Base-by-base conservation (phyloP, 495 filamentous ascomycete species). In the Xylaria longipes region DNA sequence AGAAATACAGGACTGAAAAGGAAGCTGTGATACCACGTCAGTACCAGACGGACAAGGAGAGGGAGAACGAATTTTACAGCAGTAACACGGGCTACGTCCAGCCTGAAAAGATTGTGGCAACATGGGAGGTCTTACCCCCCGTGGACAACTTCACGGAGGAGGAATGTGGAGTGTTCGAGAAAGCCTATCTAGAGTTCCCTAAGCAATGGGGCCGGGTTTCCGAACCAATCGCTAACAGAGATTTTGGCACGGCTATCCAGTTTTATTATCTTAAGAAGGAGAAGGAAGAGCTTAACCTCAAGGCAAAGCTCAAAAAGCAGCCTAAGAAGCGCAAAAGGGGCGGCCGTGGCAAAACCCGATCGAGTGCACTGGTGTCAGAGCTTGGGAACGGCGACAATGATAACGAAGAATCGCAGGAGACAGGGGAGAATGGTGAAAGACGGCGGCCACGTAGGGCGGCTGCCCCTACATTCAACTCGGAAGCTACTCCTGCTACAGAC, bases 221-320 rank as follows among this genome's bases (percentile, higher is more conserved):
- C 3, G 89, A 91, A 31, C 85, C 87, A 29, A 78, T 97, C 15
- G 86, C 89, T 14, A 85, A 87, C 27, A 90, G 95, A 22, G 90
- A 91, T 73, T 96, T 92, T 81, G 89, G 92, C 73, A 90, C 94
- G 61, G 97, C 93, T 78, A 98, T 99, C 73, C 86, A 94, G 73
- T 97, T 98, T 79, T 98, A 99, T 79, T 99, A 99, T 80, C 88
- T 94, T 72, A 97, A 92, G 68, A 97, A 97, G 80, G 91, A 93
- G 81, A 99, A 99, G 80, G 90, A 92, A 75, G 87, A 90, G 69
- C 89, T 90, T 31, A 94, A 93, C 69, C 95, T 97, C 75, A 97
- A 97, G 80, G 91, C 93, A 45, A 93, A 92, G 78, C 82, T 93
- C 35, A 95, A 89, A 81, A 91, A 90, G 70, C 89, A 90, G 80